phyloP scores from a whole-genome alignment of 345 rosid genomes.

The Sapria himalayana region DNA sequence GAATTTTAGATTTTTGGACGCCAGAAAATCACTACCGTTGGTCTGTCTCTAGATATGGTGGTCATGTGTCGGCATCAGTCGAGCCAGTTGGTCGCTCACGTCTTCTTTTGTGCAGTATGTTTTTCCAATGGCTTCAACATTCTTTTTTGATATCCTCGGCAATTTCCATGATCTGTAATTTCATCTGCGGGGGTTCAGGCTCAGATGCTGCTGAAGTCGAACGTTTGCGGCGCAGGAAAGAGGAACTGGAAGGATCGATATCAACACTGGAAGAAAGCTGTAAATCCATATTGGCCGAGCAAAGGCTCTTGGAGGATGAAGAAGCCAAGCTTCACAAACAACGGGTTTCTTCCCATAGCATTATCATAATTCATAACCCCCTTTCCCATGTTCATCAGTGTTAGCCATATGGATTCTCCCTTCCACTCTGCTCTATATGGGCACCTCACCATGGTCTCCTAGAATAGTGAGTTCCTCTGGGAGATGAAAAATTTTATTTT shows the following conservation, averaged over 20 bases:
- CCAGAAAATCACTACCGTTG: conserved; percentile 82
- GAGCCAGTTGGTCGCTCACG: conserved; percentile 52
- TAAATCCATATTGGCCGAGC: conserved; percentile 31
- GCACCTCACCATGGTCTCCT: conserved; percentile 1
- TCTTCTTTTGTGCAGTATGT: conserved; percentile 49
- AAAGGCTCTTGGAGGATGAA: conserved; percentile 43
- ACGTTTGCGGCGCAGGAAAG: conserved; percentile 33
- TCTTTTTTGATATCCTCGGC: too few species aligned
- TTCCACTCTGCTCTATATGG: too few species aligned
- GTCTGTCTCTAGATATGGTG: conserved; percentile 77
- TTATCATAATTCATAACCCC: too few species aligned
- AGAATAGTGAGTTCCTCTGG: too few species aligned
- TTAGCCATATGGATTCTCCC: too few species aligned
- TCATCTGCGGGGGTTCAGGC: too few species aligned
- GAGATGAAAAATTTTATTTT: conserved; percentile 8
- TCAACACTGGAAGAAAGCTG: conserved; percentile 20
- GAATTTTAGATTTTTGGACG: conserved; percentile 71
- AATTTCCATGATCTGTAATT: too few species aligned
- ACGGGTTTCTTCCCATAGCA: too few species aligned
- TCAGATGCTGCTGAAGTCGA: conserved; percentile 55
- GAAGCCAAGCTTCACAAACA: conserved; percentile 44
- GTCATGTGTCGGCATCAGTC: conserved; percentile 49
- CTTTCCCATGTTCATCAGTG: too few species aligned
- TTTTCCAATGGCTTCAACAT: too few species aligned
- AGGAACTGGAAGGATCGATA: conserved; percentile 36